A percentile compares a stretch with the other conserved stretches of the same genome.
Evolutionary conservation across 2,329 filamentous ascomycete species (phyloP).

Genomic region (Talaromyces sp.): DNA sequence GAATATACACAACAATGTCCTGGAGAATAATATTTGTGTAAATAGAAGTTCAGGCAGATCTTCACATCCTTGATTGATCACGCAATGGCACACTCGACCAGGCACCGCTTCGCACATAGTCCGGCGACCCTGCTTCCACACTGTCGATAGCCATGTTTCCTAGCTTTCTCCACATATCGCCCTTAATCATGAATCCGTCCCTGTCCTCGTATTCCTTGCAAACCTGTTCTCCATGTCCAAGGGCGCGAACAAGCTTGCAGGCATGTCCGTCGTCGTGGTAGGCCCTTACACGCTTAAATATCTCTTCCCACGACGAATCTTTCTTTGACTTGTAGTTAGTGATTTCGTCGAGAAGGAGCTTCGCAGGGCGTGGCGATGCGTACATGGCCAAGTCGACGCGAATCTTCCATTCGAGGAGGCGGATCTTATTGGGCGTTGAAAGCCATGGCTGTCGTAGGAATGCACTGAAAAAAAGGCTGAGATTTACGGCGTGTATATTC

Average conservation of each 20-base stretch:
- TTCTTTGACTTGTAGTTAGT: constrained; percentile 53
- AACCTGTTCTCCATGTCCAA: constrained; percentile 61
- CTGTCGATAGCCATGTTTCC: constrained; percentile 32
- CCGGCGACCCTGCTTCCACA: constrained; percentile 2
- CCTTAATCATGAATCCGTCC: constrained; percentile 31
- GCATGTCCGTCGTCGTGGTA: constrained; percentile 73
- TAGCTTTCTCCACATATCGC: constrained; percentile 42
- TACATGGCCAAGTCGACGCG: constrained; percentile 71
- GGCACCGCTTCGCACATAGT: not conserved
- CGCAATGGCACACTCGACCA: constrained; percentile 5
- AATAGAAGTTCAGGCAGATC: not conserved
- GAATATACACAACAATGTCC: no score
- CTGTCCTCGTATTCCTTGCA: constrained; percentile 30
- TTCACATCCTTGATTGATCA: not conserved
- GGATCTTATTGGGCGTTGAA: constrained; percentile 56
- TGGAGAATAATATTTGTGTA: no score
- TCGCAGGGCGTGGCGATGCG: constrained; percentile 60
- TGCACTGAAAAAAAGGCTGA: constrained; percentile 64
- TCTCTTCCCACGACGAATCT: constrained; percentile 35
- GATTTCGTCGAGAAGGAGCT: constrained; percentile 58
- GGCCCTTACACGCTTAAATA: constrained; percentile 44
- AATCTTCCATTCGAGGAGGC: constrained; percentile 77
- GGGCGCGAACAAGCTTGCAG: constrained; percentile 67
- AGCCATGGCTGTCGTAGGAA: constrained; percentile 50
- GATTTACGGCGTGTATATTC: constrained; percentile 72